phyloP scores from a whole-genome alignment of 306 rosid genomes.

The Pueraria montana region DNA sequence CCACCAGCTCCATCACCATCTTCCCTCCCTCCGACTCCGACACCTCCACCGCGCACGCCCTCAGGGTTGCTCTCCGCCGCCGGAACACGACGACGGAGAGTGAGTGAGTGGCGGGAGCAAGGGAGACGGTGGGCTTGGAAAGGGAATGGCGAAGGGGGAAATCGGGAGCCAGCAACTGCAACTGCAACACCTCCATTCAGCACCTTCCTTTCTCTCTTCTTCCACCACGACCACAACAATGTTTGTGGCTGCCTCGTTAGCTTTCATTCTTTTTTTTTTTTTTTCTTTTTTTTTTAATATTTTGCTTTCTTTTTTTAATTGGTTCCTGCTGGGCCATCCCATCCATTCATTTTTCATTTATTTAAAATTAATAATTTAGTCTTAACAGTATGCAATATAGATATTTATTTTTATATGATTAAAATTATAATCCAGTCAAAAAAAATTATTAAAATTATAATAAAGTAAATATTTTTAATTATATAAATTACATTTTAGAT shows the following conservation, averaged over 20 bases:
- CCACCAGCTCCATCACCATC: conserved; percentile 92
- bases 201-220: background rate
- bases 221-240: background rate
- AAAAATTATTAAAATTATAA: no score
- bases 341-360: no score
- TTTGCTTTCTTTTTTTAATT: background rate
- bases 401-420: no score
- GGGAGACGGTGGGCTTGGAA: background rate
- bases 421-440: no score
- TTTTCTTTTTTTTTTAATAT: background rate
- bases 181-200: conserved; percentile 45
- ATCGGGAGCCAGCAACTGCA: conserved; percentile 35
- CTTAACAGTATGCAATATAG: no score
- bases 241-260: background rate
- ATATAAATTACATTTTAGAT: no score
- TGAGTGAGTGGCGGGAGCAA: background rate
- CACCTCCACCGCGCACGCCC: conserved; percentile 34
- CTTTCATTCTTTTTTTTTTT: background rate
- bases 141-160: conserved; percentile 11
- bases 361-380: no score
- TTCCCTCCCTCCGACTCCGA: conserved; percentile 63
- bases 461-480: no score
- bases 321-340: background rate
- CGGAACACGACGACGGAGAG: conserved; percentile 31
- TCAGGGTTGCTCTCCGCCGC: background rate